Base-by-base conservation (phyloP, 257 asterid species). In the Osmanthus fragrans region DNA sequence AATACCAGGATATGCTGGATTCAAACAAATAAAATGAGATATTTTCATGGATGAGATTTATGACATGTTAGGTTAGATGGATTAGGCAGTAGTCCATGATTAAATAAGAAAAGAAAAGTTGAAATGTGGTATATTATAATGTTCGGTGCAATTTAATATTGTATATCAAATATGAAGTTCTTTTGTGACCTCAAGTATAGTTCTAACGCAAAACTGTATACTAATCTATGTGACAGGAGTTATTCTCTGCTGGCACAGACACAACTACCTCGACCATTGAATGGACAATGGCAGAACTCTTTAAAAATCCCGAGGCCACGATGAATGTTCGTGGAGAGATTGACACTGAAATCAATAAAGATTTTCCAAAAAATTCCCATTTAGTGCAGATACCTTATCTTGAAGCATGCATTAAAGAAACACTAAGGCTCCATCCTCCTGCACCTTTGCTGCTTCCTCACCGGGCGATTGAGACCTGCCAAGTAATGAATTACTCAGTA, bases 211-310 rank as follows among this genome's bases (percentile, higher is more conserved):
- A 45, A 45, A 45, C 2, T 45, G 19, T 45, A 45, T 11, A 13
- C 54, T 12, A 7, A 15, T 32, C n/a, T 18, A 7, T 51, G 60
- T 51, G 23, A 51, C 60, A 51, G 60, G 60, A 51, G 23, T 51
- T 74, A 15, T 74, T 74, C 30, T 2, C 10, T 58, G 78, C 72
- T 74, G 78, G 72, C 33, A 36, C 78, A 11, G 78, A 74, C 72
- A 74, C 78, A 58, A 56, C 37, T 74, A 63, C 78, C 72, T 74
- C 78, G 40, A 60, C 78, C 40, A 9, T 74, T 9, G 78, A 74
- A 21, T 74, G 78, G 78, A 60, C 47, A 16, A 74, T 74, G 72
- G 78, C 72, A 25, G 78, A 74, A 23, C 30, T 74, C 29, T 18
- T 23, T 9, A 74, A 37, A 39, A 63, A 63, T 18, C 72, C 72